Evolutionary conservation across 1,284 basidiomycete genomes (phyloP).

Genomic region (Leccinum holopus): DNA sequence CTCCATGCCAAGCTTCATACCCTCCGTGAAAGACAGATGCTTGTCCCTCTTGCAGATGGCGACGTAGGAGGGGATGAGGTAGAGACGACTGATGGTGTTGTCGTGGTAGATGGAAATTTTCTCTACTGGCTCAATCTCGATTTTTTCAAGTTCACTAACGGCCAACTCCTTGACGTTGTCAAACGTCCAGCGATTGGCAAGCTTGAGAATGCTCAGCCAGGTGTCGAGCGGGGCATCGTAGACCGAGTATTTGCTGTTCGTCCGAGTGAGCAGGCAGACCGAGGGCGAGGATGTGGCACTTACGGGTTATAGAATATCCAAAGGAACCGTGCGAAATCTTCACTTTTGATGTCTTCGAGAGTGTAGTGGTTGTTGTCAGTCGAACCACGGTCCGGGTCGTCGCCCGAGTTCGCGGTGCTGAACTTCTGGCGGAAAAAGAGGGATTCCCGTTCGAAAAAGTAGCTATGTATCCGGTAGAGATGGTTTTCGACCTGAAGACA

Average conservation of each 20-base stretch:
- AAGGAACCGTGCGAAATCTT: constrained; percentile 54
- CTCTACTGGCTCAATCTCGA: constrained; percentile 44
- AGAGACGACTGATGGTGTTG: constrained; percentile 44
- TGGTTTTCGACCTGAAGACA: constrained; percentile 43
- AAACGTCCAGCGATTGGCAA: constrained; percentile 52
- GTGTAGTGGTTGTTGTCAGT: constrained; percentile 43
- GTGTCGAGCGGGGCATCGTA: constrained; percentile 50
- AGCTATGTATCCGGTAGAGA: constrained; percentile 49
- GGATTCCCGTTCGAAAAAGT: constrained; percentile 62
- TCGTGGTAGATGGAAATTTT: constrained; percentile 52
- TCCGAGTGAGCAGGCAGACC: constrained; percentile 11
- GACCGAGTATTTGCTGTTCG: constrained; percentile 50
- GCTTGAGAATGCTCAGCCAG: constrained; percentile 52
- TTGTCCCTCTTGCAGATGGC: constrained; percentile 47
- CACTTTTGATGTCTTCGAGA: constrained; percentile 44
- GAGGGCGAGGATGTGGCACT: not conserved
- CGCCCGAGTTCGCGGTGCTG: constrained; percentile 28
- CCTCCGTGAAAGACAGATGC: constrained; percentile 47
- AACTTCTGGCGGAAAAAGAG: constrained; percentile 49
- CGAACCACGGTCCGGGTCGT: constrained; percentile 40
- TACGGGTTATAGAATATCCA: constrained; percentile 70
- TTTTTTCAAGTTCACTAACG: constrained; percentile 47
- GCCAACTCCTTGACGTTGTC: constrained; percentile 48
- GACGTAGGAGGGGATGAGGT: constrained; percentile 48
- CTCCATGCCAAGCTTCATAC: constrained; percentile 47